Evolutionary conservation across 805 yeast genomes (phyloP), one percentile per base, ranked within the genome.

Genomic region (Candida multigemmis): DNA sequence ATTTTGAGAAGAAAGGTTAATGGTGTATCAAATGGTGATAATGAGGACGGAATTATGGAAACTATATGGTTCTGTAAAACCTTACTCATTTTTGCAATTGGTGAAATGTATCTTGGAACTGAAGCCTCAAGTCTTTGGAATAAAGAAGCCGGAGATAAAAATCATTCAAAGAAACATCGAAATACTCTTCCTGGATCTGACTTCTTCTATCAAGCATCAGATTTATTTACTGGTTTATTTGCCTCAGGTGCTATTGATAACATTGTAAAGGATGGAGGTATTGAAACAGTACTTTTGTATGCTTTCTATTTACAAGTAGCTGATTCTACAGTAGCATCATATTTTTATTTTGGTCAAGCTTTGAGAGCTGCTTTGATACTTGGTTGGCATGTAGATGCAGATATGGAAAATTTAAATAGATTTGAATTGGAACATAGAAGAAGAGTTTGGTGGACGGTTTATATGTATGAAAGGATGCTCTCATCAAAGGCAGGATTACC

Each of bases 371-470:
- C 85, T 6, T 56, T 81, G 29, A 73, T 80, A 24, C 49, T 80
- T 14, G 93, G 93, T 2, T 68, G 79, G 74, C 93, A 81, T 48
- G 91, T 81, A 3, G 91, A 81, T 53, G 77, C 84, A 6, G 87
- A 79, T 33, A 72, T 74, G 39, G 84, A 75, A 35, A 50, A 58
- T 16, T 39, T 70, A 25, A 65, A 64, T 36, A 43, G 74, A 18
- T 69, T 63, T 38, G 76, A 71, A 34, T 44, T 71, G 32, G 78
- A 71, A 32, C 78, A 71, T 42, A 33, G 68, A 34, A 45, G 68
- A 32, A 42, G 68, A 30, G 49, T 62, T 9, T 62, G 68, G 68
- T 62, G 68, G 68, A 62, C 68, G 1, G 68, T 62, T 5, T 62
- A 62, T 41, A 62, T 62, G 68, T 62, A 62, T 32, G 69, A 72